A percentile compares a stretch with the other conserved stretches of the same genome.
phyloP scores from a whole-genome alignment of 2,329 filamentous ascomycete genomes.

The Fusarium nisikadoi region DNA sequence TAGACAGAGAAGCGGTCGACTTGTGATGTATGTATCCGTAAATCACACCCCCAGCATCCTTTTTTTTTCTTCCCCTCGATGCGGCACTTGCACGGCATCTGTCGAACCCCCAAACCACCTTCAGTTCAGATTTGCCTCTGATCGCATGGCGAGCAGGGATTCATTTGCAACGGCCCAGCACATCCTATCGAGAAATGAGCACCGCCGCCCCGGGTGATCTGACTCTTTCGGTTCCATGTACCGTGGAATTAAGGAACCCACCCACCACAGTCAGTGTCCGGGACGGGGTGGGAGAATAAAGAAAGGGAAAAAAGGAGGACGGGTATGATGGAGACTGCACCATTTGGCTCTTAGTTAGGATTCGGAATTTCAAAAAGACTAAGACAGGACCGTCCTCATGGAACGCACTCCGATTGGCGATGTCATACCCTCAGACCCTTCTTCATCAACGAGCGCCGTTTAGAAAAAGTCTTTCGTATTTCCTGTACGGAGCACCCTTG shows the following conservation, averaged over 20 bases:
- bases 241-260: constrained; percentile 17
- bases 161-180: constrained; percentile 8
- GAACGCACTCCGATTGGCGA: constrained; percentile 43
- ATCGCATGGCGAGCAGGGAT: constrained; percentile 39
- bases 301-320: constrained; percentile 17
- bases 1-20: constrained; percentile 14
- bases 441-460: constrained; percentile 25
- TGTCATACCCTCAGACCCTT: constrained; percentile 27
- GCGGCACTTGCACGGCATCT: constrained; percentile 39
- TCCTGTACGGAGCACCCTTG: constrained; percentile 14
- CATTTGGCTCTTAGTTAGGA: constrained; percentile 4
- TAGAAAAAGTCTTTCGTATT: constrained; percentile 28
- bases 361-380: constrained; percentile 28
- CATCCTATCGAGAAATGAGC: constrained; percentile 14
- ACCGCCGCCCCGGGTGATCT: constrained; percentile 26
- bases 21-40: not conserved
- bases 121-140: constrained; percentile 3
- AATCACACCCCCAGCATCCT: not conserved
- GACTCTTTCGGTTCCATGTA: constrained; percentile 34
- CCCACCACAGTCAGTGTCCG: not conserved
- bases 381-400: constrained; percentile 41
- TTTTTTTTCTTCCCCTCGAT: not conserved
- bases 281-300: constrained; percentile 10
- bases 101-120: constrained; percentile 12
- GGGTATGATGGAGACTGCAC: not conserved